Base-by-base conservation (phyloP, 2,329 filamentous ascomycete genomes). In the Hymenoscyphus linearis region DNA sequence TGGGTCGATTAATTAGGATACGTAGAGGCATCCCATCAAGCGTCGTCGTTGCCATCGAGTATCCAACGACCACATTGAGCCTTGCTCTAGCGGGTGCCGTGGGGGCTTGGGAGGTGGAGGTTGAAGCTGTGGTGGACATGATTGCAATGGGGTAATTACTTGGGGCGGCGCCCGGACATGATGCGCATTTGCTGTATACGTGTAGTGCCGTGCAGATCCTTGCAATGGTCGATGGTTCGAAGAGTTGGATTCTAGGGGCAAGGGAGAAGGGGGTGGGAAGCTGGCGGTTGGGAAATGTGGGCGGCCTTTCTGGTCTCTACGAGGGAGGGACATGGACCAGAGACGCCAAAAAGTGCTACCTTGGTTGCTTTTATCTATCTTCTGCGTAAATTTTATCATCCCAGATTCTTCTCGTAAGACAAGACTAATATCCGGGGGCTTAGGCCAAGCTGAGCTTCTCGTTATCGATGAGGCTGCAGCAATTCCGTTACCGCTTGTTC, bases 161-260 rank as follows among this genome's bases (percentile, higher is more conserved):
- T 72, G 93, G 93, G 55, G 93, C 95, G 59, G 93, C 93, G 13
- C 95, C 95, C 0, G 90, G 90, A 5, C 95, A 99, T 74, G 95
- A 99, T 77, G 86, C 93, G 27, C 95, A 99, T 75, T 91, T 99
- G 85, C 84, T 98, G 58, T 97, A 93, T 74, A 99, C 95, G 59
- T 90, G 95, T 72, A 97, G 92, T 77, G 93, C 91, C 58, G 88
- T 99, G 69, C 95, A 99, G 78, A 92, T 97, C 68, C 82, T 99
- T 57, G 90, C 90, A 67, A 91, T 89, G 72, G 78, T 96, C 31
- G 89, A 96, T 76, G 95, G 89, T 31, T 97, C 68, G 88, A 88
- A 64, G 89, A 93, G 68, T 82, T 99, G 34, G 92, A 98, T 59
- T 82, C 83, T 66, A 66, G 63, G 36, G 65, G 68, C 4, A 63